phyloP scores from a whole-genome alignment of 2,329 filamentous ascomycete species.

The Diaporthe capsici region DNA sequence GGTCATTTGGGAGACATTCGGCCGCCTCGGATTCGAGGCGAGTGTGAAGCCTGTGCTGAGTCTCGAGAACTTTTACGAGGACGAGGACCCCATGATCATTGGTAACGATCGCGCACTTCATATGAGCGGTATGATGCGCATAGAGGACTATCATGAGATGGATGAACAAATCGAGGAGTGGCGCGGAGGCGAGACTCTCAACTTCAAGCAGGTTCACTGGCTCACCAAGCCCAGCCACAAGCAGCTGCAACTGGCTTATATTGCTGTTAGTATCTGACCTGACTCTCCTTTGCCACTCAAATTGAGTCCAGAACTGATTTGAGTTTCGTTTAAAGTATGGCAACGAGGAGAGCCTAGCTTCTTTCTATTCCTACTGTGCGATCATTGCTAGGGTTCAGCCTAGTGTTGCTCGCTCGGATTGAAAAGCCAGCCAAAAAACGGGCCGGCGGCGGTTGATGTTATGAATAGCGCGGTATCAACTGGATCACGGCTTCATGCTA shows the following conservation, averaged over 20 bases:
- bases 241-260: slow-evolving; percentile 13
- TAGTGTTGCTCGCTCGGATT: slow-evolving; percentile 60
- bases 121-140: background rate
- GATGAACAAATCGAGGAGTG: background rate
- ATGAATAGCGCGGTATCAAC: background rate
- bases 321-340: background rate
- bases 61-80: background rate
- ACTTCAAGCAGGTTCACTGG: background rate
- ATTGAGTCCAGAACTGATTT: background rate
- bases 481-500: background rate
- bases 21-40: slow-evolving; percentile 32
- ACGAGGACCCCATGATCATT: background rate
- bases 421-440: background rate
- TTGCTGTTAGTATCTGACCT: background rate
- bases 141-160: slow-evolving; percentile 1
- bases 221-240: slow-evolving; percentile 13
- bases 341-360: background rate
- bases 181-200: background rate
- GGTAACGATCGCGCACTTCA: background rate
- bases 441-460: background rate
- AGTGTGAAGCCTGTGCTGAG: slow-evolving; percentile 7
- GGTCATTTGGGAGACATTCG: slow-evolving; percentile 51
- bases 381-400: slow-evolving; percentile 13
- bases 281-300: background rate
- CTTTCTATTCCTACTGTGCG: slow-evolving; percentile 18